Percentiles rank a stretch among this genome's conserved stretches.
These are phyloP conservation scores for Penicillium psychrosexuale DNA, from an alignment of 2,329 filamentous ascomycete genomes.

Conservation along the genomic window DNA sequence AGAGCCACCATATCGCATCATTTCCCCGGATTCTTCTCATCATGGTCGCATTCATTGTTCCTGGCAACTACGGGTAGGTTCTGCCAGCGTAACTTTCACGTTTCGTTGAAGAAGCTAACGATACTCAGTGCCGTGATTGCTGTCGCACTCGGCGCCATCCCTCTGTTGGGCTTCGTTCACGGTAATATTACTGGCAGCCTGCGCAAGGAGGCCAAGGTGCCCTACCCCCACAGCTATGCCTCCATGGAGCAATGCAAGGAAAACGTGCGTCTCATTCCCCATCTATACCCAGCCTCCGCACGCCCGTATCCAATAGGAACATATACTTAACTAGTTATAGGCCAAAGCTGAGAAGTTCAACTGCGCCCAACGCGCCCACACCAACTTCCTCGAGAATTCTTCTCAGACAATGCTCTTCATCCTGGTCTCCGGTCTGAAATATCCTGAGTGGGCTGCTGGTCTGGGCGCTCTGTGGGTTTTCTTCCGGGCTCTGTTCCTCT, in stretches of 20 bases:
- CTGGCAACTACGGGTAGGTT: constrained; percentile 49
- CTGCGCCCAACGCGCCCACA: constrained; percentile 56
- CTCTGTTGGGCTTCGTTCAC: constrained; percentile 53
- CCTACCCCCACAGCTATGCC: constrained; percentile 60
- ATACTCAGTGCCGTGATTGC: constrained; percentile 53
- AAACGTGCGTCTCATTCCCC: constrained; percentile 33
- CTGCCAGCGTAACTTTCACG: constrained; percentile 8
- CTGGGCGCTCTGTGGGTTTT: constrained; percentile 52
- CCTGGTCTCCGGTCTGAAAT: constrained; percentile 54
- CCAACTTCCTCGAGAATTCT: constrained; percentile 60
- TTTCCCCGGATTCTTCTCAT: constrained; percentile 9
- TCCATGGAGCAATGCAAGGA: constrained; percentile 52
- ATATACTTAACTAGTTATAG: constrained; percentile 21
- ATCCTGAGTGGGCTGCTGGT: constrained; percentile 48
- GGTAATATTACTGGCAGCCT: constrained; percentile 44
- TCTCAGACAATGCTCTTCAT: constrained; percentile 50
- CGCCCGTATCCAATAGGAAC: not conserved
- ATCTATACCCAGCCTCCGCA: not conserved
- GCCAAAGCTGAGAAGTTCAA: constrained; percentile 48
- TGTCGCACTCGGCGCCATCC: constrained; percentile 53
- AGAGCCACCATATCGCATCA: not conserved
- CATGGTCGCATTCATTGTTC: constrained; percentile 45
- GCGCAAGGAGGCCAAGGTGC: constrained; percentile 53
- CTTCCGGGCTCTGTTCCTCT: constrained; percentile 49
- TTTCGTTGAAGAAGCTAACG: constrained; percentile 3